phyloP scores from a whole-genome alignment of 2,329 filamentous ascomycete species.

The Talaromyces sp. region DNA sequence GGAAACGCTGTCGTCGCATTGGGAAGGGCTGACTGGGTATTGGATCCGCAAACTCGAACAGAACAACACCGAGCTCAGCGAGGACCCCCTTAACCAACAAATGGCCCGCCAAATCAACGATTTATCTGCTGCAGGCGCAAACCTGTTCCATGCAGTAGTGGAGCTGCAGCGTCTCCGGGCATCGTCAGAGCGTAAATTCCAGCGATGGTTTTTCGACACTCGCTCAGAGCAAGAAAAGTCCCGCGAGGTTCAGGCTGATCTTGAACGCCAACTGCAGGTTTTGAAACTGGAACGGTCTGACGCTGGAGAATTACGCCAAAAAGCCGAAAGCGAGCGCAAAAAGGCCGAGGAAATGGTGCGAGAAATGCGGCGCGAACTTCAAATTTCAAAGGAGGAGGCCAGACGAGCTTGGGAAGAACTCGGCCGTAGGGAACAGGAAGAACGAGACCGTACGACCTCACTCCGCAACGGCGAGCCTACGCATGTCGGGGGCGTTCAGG shows the following conservation, averaged over 20 bases:
- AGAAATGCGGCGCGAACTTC: slow-evolving; percentile 87
- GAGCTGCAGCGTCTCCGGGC: slow-evolving; percentile 90
- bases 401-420: slow-evolving; percentile 96
- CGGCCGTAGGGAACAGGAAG: slow-evolving; percentile 85
- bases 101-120: slow-evolving; percentile 92
- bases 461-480: slow-evolving; percentile 83
- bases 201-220: slow-evolving; percentile 97
- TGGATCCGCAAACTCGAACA: slow-evolving; percentile 93
- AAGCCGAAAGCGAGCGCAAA: slow-evolving; percentile 62
- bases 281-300: slow-evolving; percentile 68
- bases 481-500: slow-evolving; percentile 86
- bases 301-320: slow-evolving; percentile 60
- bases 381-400: slow-evolving; percentile 94
- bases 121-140: slow-evolving; percentile 92
- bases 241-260: slow-evolving; percentile 73
- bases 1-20: slow-evolving; percentile 94
- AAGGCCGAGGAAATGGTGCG: slow-evolving; percentile 71
- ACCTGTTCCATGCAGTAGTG: slow-evolving; percentile 95
- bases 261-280: slow-evolving; percentile 69
- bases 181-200: slow-evolving; percentile 94
- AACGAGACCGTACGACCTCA: slow-evolving; percentile 79
- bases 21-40: slow-evolving; percentile 95
- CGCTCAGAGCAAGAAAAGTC: slow-evolving; percentile 79
- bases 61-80: slow-evolving; percentile 77
- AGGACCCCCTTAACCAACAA: slow-evolving; percentile 78